Evolutionary conservation across 1,139 yeast species (phyloP), one percentile per base, ranked within the genome.

Genomic region (Taphrina flavorubra): DNA sequence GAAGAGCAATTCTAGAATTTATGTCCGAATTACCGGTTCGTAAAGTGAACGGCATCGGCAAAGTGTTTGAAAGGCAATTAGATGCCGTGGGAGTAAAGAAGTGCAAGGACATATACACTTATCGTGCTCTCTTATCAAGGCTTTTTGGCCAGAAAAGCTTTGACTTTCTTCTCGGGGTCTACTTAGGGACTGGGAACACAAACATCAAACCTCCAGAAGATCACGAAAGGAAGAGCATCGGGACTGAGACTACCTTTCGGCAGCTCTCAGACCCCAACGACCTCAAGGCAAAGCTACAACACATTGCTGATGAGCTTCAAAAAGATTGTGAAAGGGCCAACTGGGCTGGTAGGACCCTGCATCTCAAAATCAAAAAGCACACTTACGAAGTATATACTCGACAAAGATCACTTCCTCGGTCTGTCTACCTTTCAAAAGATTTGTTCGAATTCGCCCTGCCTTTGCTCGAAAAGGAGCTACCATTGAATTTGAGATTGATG

Each of bases 121-220:
- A 69, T 14, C 62, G 72, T 1, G 71, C 73, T 2, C 37, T 71
- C 10, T 58, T 73, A 11, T 53, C 65, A 16, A 58, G 60, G 40
- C 68, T 72, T 53, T 67, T 72, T 49, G 70, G 69, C 13, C 71
- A 64, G 16, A 70, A 55, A 6, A 69, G 69, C 16, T 61, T 71
- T n/a, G 69, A 70, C 7, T 72, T 73, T 47, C 65, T 74, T 6
- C 51, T 73, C 16, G 68, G 70, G 11, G 70, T 72, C 59, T 73
- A 72, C 57, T 69, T 74, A 16, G 76, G 76, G 2, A 68, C 74
- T 5, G 76, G 76, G 16, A 65, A 72, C n/a, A 72, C 74, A 3
- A 59, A 51, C 14, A 68, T 74, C 34, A 49, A 64, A 13, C 74
- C 74, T 20, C 62, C 71, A 14, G 72, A 70, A 25, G 70, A 70